Evolutionary conservation across 1,284 basidiomycete species (phyloP), one percentile per base, ranked within the genome.

Genomic region (Vanrija sp.): DNA sequence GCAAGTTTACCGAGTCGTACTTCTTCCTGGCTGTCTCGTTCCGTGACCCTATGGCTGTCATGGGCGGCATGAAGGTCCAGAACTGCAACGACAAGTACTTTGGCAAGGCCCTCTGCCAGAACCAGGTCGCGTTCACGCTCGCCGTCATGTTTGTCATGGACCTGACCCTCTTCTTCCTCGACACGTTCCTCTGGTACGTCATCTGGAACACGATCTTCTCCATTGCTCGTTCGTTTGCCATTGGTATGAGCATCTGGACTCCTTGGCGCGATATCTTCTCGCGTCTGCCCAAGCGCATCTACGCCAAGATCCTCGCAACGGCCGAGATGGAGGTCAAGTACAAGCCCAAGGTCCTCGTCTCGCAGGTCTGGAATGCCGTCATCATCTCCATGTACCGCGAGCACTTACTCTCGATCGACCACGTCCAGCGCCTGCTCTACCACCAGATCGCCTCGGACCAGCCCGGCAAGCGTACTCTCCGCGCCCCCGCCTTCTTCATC

Each of bases 361-460:
- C 91, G 21, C 93, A 97, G 78, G 91, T 96, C 58, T 96, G 93
- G 93, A 97, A 97, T 73, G 92, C 93, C 39, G 86, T 97, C 78
- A 95, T 97, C 78, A 96, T 97, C 64, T 96, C 92, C n/a, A 97
- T 97, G 93, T 97, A 96, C 77, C 87, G 93, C 68, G 93, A 96
- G 75, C 93, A 96, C 74, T 74, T 96, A n/a, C 80, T 96, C 40
- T 95, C 91, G 48, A 95, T 95, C 72, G 91, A 94, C 64, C 91
- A 96, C 71, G 91, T 96, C 38, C 91, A 95, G 78, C 91, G 91
- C 70, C 79, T 96, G 8, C 83, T 96, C 6, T 96, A 97, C 69
- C 94, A 96, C 73, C 93, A 96, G 75, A 88, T 96, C 38, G 89
- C 93, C 60, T 86, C 86, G 23, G 81, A 82, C 16, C 84, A 86